These are phyloP conservation scores for Apostasia ramifera DNA, from an alignment of 106 monocot species.

Conservation along the genomic window DNA sequence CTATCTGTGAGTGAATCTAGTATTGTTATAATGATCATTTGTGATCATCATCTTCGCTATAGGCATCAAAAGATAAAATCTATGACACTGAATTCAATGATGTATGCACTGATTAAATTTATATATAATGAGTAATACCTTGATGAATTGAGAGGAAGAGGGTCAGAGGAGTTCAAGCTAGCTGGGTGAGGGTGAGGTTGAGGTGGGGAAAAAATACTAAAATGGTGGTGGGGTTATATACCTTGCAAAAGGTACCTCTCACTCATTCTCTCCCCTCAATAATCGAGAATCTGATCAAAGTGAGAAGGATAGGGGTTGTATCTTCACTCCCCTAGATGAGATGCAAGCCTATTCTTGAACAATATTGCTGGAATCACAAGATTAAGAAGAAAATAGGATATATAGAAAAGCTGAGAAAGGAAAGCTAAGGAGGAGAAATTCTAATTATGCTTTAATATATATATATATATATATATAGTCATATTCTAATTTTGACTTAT, in stretches of 20 bases:
- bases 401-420: not conserved
- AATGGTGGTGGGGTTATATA: conserved; percentile 1
- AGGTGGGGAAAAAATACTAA: not conserved
- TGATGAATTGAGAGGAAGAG: not conserved
- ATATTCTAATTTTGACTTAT: not conserved
- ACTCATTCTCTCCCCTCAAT: conserved; percentile 7
- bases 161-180: not conserved
- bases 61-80: too few relatives aligned
- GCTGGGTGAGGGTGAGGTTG: not conserved
- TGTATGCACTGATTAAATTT: too few relatives aligned
- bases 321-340: not conserved
- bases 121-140: not conserved
- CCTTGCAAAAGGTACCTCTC: not conserved
- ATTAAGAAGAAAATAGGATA: not conserved
- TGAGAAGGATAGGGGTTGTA: not conserved
- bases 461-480: not conserved
- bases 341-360: not conserved
- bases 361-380: not conserved
- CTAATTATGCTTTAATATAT: not conserved
- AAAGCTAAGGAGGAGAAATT: not conserved
- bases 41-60: too few relatives aligned
- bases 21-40: too few relatives aligned
- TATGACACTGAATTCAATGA: too few relatives aligned
- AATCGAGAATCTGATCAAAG: conserved; percentile 3
- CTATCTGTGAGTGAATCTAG: too few relatives aligned